Evolutionary conservation across 169 alveolate species (phyloP), one percentile per base, ranked within the genome.

Genomic region (Theileria orientalis): DNA sequence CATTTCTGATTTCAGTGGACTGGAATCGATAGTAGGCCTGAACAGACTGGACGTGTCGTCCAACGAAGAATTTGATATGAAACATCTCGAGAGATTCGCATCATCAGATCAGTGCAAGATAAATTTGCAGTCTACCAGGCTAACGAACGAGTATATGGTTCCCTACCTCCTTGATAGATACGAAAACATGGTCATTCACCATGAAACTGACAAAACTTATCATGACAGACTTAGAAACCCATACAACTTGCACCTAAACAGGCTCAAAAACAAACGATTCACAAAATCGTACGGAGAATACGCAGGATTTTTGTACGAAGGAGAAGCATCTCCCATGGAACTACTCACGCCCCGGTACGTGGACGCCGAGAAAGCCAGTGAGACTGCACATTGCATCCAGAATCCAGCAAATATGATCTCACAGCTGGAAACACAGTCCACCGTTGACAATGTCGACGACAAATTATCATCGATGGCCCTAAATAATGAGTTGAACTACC

Each of bases 241-340:
- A 13, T 44, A 29, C 40, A 21, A 32, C 46, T 14, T 79, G 44
- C 63, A 69, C 60, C 51, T 79, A 29, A 41, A 37, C 37, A 44
- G 23, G 11, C 69, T 79, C 30, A 56, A 21, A 19, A 46, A 60
- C 19, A 79, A 79, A 69, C 52, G 62, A 66, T 79, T 79, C 35
- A 49, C 62, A 29, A 72, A 57, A 19, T 47, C 56, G 56, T 47
- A 62, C 6, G 71, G 47, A 1, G 87, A 72, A 66, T 79, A 54
- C 35, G 87, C 87, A 11, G 87, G 69, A 14, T 79, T 71, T 72
- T 30, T 67, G 21, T 79, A 40, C 56, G 83, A 42, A 3, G 87
- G 87, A 6, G 87, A 79, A 6, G 19, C 40, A 19, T 16, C 59
- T 30, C 87, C 87, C 32, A 32, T 63, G 14, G 87, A 79, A 61